Conservation (phyloP, 2,329 filamentous ascomycete species). For the Stachybotrys echinatus region DNA sequence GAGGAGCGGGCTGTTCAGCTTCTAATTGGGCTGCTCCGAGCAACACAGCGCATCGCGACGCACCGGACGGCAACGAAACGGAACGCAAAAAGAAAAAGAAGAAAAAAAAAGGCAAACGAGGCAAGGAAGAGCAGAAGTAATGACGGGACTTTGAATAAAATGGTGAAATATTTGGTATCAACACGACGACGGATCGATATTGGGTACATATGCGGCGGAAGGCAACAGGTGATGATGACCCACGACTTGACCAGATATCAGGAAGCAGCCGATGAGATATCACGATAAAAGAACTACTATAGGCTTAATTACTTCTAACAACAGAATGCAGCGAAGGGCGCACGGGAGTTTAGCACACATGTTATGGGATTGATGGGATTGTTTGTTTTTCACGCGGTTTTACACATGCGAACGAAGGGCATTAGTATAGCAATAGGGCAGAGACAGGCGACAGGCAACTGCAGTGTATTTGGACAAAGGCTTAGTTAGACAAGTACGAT, state of each 20-base stretch:
- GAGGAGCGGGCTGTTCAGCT: slow-evolving; percentile 52
- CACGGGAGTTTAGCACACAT: not conserved
- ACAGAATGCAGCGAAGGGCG: not conserved
- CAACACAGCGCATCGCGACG: not conserved
- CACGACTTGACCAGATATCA: not conserved
- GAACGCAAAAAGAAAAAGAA: not conserved
- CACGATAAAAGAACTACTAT: not conserved
- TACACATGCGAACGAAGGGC: no score
- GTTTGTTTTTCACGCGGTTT: no score
- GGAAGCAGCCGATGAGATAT: not conserved
- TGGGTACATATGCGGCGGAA: not conserved
- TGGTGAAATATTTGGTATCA: no score
- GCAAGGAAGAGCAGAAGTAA: no score
- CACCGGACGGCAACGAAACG: not conserved
- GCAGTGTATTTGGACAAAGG: no score
- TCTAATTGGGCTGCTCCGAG: slow-evolving; percentile 24
- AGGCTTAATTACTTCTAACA: not conserved
- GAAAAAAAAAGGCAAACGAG: not conserved
- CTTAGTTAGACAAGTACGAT: no score
- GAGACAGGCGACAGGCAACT: no score
- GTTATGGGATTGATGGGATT: no score
- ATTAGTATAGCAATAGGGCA: no score
- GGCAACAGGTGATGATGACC: not conserved
- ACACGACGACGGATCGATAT: not conserved
- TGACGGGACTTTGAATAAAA: no score